Evolutionary conservation across 306 rosid genomes (phyloP).

Genomic region (Sophora flavescens): DNA sequence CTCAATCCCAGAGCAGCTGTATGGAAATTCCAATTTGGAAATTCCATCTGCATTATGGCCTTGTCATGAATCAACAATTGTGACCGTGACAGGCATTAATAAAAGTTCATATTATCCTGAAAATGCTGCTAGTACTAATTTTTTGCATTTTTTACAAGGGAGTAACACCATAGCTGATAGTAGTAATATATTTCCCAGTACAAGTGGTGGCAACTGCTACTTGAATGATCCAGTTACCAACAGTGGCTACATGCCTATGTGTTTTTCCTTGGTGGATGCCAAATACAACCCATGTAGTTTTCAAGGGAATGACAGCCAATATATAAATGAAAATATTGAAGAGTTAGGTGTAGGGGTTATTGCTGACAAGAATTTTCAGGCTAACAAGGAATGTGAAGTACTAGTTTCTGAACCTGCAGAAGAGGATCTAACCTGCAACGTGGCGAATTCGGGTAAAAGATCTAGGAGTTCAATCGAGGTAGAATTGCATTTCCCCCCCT

Average conservation of each 20-base stretch:
- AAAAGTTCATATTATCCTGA: conserved; percentile 51
- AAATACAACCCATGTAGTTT: conserved; percentile 38
- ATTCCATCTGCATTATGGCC: conserved; percentile 65
- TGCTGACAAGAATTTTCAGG: conserved; percentile 44
- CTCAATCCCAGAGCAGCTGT: conserved; percentile 5
- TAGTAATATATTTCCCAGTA: conserved; percentile 40
- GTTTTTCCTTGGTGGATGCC: conserved; percentile 41
- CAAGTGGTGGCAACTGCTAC: conserved; percentile 39
- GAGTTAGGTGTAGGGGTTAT: conserved; percentile 44
- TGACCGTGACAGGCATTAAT: conserved; percentile 43
- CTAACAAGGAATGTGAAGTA: conserved; percentile 44
- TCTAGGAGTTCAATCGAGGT: conserved; percentile 60
- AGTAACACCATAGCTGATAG: conserved; percentile 26
- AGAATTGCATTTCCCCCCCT: conserved; percentile 11
- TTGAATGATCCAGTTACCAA: conserved; percentile 50
- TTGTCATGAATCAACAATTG: conserved; percentile 49
- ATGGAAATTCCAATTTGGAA: conserved; percentile 55
- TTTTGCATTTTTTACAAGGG: conserved; percentile 41
- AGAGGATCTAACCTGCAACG: conserved; percentile 34
- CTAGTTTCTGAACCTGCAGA: conserved; percentile 36
- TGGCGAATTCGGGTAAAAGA: conserved; percentile 59
- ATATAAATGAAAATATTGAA: conserved; percentile 51
- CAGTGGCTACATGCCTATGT: conserved; percentile 43
- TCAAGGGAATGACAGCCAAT: conserved; percentile 50
- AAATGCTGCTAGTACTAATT: conserved; percentile 40